Evolutionary conservation across 345 rosid genomes (phyloP), one percentile per base, ranked within the genome.

Genomic region (Raphanus sativus): DNA sequence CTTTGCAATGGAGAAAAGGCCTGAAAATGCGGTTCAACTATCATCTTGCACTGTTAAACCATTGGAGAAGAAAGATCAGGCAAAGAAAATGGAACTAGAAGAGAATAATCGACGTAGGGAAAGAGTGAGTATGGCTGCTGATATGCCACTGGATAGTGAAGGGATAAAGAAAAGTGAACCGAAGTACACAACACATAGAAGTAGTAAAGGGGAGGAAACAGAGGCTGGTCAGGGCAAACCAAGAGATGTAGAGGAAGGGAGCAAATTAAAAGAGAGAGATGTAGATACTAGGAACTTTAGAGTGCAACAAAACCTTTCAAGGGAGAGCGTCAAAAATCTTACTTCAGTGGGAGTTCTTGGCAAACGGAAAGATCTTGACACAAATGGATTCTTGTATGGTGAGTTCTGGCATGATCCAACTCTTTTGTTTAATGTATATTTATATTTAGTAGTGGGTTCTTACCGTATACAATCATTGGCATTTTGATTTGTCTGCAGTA

Each of bases 341-440:
- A 54, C 67, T 0, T 5, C 60, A 26, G 81, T 83, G 76, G 87
- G 67, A 73, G 82, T 77, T 74, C 79, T 65, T 70, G 83, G 82
- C 86, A 90, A 90, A 71, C 81, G 97, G 42, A 90, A 87, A 85
- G 88, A 82, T 50, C 65, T 36, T 12, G 89, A 85, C 69, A 77
- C 84, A 56, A 90, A 91, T 76, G 95, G 95, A 61, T 80, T 86
- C 64, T 56, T 83, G 64, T 84, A 77, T 83, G 95, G 97, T 91
- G 85, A 86, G 95, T 84, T 79, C 62, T 69, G 21, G 21, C 21
- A 21, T 15, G 38, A 28, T 56, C 4, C 5, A 61, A 40, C 21
- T 56, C 28, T 26, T 48, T 59, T 30, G 2, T 26, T 50, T 2
- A 17, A 6, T 13, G 9, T 10, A 28, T 7, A 28, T 66, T 40